These are phyloP conservation scores for Skeletonema tropicum DNA, from an alignment of 108 stramenopile species.

Conservation along the genomic window DNA sequence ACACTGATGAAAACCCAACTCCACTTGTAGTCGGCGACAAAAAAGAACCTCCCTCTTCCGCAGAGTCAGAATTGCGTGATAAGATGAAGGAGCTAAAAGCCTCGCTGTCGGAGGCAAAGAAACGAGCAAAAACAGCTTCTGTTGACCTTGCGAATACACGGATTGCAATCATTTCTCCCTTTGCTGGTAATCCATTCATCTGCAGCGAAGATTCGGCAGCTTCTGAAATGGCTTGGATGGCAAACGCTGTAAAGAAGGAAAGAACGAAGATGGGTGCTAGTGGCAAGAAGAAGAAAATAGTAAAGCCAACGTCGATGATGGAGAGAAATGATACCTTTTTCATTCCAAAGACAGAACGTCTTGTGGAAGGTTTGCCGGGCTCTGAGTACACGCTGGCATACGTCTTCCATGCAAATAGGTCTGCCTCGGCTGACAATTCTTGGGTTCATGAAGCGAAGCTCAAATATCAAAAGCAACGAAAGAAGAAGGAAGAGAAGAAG, in stretches of 20 bases:
- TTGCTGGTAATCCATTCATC: constrained; percentile 74
- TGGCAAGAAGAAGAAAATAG: constrained; percentile 81
- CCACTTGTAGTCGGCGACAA: constrained; percentile 9
- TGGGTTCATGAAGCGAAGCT: constrained; percentile 69
- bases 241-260: constrained; percentile 74
- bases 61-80: constrained; percentile 56
- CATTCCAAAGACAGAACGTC: constrained; percentile 66
- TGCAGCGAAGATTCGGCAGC: constrained; percentile 40
- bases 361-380: constrained; percentile 85
- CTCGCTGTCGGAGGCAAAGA: constrained; percentile 41
- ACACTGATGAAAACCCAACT: not conserved
- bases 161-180: constrained; percentile 61
- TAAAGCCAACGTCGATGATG: constrained; percentile 64
- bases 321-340: constrained; percentile 83
- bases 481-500: constrained; percentile 45
- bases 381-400: constrained; percentile 71
- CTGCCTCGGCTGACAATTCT: constrained; percentile 47
- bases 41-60: constrained; percentile 46
- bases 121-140: constrained; percentile 50
- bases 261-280: constrained; percentile 85
- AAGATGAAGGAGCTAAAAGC: constrained; percentile 48
- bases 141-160: constrained; percentile 62
- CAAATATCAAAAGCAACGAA: constrained; percentile 50
- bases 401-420: constrained; percentile 63
- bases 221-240: constrained; percentile 66